Base-by-base conservation (phyloP, 768 basidiomycete genomes). In the Naganishia randhawae region DNA sequence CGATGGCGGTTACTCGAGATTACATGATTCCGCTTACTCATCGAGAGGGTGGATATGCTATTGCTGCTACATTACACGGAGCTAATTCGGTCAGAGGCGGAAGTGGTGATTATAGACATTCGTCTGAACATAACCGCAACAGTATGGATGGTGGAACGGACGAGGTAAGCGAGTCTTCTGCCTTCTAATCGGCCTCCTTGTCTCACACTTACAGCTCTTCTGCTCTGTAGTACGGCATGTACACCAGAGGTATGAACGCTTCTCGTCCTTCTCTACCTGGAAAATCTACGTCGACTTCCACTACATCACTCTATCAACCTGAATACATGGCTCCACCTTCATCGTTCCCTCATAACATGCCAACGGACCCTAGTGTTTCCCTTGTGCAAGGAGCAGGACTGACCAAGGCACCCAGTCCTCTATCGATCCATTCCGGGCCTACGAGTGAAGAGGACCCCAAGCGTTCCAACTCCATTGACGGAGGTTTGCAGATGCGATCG, bases 41-140 rank as follows among this genome's bases (percentile, higher is more conserved):
- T 7, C 63, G 78, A 63, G 78, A 80, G 71, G 78, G 78, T 17
- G 78, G 78, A 17, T 80, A 80, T 71, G 78, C 78, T 4, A 72
- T 80, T 39, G 78, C 78, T 19, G 78, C 78, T 8, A 71, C 72
- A 2, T 71, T 73, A 66, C 67, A 63, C n/a, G 75, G 74, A 25
- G 70, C 75, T 50, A 69, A 66, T 35, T 51, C 68, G 8, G 22
- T 51, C 14, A 72, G 72, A 1, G 73, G 66, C 32, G 45, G 42
- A n/a, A 67, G 41, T 22, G 53, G 35, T n/a, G 41, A 48, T 48
- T 63, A 65, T 50, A 37, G 63, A 31, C 50, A 69, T 61, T 55
- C 68, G 14, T 45, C 66, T 37, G 64, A 64, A n/a, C 52, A 74
- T 71, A 50, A 72, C 73, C n/a, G 76, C 70, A 76, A 75, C 74